Evolutionary conservation across 306 rosid genomes (phyloP).

Genomic region (Inga leiocalycina): DNA sequence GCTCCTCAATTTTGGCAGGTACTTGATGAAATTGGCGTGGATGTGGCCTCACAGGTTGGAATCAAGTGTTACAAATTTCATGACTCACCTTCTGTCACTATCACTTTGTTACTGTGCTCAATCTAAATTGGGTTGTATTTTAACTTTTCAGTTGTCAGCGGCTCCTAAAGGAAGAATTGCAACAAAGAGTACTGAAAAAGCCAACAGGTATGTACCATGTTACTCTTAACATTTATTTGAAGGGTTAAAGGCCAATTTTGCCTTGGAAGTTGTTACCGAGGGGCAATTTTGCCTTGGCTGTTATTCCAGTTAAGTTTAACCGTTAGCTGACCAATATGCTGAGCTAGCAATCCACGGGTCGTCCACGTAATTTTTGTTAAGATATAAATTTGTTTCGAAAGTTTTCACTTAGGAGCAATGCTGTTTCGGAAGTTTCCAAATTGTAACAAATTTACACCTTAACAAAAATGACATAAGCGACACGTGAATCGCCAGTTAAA

Average conservation of each 20-base stretch:
- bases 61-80: conserved; percentile 21
- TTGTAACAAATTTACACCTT: too few relatives aligned
- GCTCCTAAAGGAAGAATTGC: conserved; percentile 95
- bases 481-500: fast-evolving
- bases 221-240: not conserved
- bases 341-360: too few relatives aligned
- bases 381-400: too few relatives aligned
- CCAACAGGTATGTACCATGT: conserved; percentile 61
- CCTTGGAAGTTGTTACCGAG: too few relatives aligned
- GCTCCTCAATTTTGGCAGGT: conserved; percentile 59
- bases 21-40: conserved; percentile 96
- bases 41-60: conserved; percentile 92
- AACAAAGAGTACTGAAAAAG: conserved; percentile 69
- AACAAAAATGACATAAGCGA: too few relatives aligned
- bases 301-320: too few relatives aligned
- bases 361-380: too few relatives aligned
- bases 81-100: conserved; percentile 15
- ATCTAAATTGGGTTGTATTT: conserved; percentile 44
- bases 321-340: too few relatives aligned
- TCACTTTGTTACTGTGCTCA: conserved; percentile 19
- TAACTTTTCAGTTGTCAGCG: conserved; percentile 70
- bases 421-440: too few relatives aligned
- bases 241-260: too few relatives aligned
- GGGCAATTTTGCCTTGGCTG: too few relatives aligned
- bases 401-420: too few relatives aligned